Evolutionary conservation across 2,329 filamentous ascomycete species (phyloP).

Genomic region (Cercospora janseana): DNA sequence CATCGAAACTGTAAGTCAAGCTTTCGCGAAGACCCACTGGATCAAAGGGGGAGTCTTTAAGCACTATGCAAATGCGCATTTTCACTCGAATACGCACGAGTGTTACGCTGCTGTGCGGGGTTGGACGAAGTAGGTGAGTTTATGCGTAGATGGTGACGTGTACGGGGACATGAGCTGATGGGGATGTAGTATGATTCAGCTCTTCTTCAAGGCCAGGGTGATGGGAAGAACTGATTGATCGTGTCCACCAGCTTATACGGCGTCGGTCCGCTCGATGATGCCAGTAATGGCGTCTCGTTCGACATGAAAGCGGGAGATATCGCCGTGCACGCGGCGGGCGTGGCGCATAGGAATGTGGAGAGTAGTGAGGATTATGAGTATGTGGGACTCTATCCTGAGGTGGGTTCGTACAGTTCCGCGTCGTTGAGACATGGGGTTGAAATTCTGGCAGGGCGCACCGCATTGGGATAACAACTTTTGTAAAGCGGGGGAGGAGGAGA

Average conservation of each 20-base stretch:
- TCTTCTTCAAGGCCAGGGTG: too few species aligned
- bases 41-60: slow-evolving; percentile 30
- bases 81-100: slow-evolving; percentile 33
- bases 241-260: slow-evolving; percentile 14
- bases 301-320: slow-evolving; percentile 21
- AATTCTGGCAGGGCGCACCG: slow-evolving; percentile 17
- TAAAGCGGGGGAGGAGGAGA: slow-evolving; percentile 25
- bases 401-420: slow-evolving; percentile 5
- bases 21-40: slow-evolving; percentile 29
- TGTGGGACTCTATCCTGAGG: slow-evolving; percentile 32
- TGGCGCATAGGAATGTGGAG: slow-evolving; percentile 29
- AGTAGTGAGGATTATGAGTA: slow-evolving; percentile 32
- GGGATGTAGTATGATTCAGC: too few species aligned
- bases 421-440: background rate
- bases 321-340: slow-evolving; percentile 27
- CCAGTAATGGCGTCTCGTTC: slow-evolving; percentile 14
- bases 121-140: slow-evolving; percentile 15
- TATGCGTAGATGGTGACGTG: too few species aligned
- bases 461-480: slow-evolving; percentile 33
- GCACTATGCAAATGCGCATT: slow-evolving; percentile 27
- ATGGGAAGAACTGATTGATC: too few species aligned
- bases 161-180: too few species aligned
- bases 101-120: slow-evolving; percentile 30
- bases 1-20: slow-evolving; percentile 19
- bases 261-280: slow-evolving; percentile 15